Base-by-base conservation (phyloP, 2,329 filamentous ascomycete genomes). In the Orbilia ellipsospora region DNA sequence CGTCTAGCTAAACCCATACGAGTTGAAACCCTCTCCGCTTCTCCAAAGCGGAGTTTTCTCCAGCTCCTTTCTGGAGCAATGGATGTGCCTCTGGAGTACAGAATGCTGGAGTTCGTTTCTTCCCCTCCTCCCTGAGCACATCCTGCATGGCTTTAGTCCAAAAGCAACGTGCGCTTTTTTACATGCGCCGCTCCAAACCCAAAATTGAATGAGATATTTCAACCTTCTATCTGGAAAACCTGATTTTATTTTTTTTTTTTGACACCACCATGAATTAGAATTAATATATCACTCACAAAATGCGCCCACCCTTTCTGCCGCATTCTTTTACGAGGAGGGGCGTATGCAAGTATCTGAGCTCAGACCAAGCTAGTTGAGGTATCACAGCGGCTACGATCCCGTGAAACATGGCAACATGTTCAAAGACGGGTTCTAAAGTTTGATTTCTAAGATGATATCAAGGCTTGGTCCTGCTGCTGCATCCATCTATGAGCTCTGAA, bases 351-450 rank as follows among this genome's bases (percentile, higher is more conserved):
- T 52, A 70, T 42, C 15, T 48, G 57, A 70, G 66, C 66, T 62
- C 57, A 57, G 42, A 51, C 66, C 66, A 70, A 57, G 51, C 40
- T 40, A 26, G 13, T 36, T 36, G 31, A 36, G 31, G 31, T n/a
- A n/a, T 56, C 62, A 50, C 66, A 70, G 66, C 66, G 66, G 66
- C 57, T 70, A 63, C 40, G 51, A 51, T 70, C 59, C 65, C 65
- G 31, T 36, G 31, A 36, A 36, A 36, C 31, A 36, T 36, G 31
- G 31, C 44, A 48, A 40, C n/a, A 48, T n/a, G 45, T n/a, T 42
- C 13, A 12, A 31, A 45, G 15, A 8, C 40, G 44, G 44, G 13
- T 48, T n/a, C 16, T 18, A 48, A 48, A 61, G 10, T 1, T 61
- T 50, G 18, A 59, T 61, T 61, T 50, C 28, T 50, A 61, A 61